Conservation (phyloP, 2,329 filamentous ascomycete genomes). For the Colletotrichum tofieldiae region DNA sequence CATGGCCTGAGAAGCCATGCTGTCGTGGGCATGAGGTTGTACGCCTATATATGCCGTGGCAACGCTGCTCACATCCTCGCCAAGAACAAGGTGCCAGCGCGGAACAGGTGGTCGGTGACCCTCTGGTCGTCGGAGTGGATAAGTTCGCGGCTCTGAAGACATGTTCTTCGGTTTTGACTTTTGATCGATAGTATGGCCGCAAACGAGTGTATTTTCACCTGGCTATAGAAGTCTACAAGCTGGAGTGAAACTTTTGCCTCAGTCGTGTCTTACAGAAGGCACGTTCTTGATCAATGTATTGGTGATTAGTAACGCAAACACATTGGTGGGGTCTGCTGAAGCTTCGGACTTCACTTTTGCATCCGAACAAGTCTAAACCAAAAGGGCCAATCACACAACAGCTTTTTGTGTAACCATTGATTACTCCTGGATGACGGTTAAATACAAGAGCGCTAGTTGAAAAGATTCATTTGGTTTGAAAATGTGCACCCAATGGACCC, state of each 20-base stretch:
- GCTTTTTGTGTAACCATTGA: background rate
- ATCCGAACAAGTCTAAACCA: background rate
- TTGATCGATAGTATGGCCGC: background rate
- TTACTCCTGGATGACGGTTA: too few species aligned
- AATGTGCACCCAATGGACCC: too few species aligned
- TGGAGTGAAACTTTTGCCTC: too few species aligned
- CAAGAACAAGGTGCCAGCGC: conserved; percentile 49
- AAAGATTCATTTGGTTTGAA: too few species aligned
- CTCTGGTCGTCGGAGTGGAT: conserved; percentile 49
- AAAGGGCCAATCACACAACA: background rate
- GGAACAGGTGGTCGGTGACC: conserved; percentile 51
- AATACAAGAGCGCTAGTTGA: too few species aligned
- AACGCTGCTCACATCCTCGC: conserved; percentile 41
- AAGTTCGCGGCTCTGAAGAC: conserved; percentile 44
- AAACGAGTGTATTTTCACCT: background rate
- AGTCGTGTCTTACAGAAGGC: background rate
- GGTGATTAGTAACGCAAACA: background rate
- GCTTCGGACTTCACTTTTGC: background rate
- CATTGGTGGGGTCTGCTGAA: background rate
- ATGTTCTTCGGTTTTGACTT: background rate
- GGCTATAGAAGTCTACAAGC: too few species aligned
- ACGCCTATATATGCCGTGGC: conserved; percentile 50
- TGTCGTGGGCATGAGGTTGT: conserved; percentile 44
- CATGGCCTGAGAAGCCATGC: conserved; percentile 24
- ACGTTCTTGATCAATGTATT: background rate